phyloP scores from a whole-genome alignment of 768 basidiomycete genomes.

The Boletus sensibilis region DNA sequence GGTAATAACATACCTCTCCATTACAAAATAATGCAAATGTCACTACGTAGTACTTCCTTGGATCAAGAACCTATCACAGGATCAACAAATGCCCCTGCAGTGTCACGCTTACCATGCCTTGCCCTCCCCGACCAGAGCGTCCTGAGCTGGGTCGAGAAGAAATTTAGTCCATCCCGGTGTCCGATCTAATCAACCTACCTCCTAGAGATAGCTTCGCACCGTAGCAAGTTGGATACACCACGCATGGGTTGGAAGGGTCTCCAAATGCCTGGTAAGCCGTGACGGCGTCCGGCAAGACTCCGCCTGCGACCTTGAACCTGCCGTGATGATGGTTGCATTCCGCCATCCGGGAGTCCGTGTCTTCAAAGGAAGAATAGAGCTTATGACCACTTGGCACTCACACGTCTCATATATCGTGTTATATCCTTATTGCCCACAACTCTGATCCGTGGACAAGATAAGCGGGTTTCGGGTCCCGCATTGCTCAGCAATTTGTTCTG shows the following conservation, averaged over 20 bases:
- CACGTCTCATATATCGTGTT: neutral
- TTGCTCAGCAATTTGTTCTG: neutral
- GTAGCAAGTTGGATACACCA: slow-evolving; percentile 56
- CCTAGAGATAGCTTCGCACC: slow-evolving; percentile 47
- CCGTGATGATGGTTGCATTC: slow-evolving; percentile 47
- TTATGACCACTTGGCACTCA: neutral
- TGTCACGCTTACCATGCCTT: slow-evolving; percentile 37
- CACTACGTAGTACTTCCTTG: slow-evolving; percentile 52
- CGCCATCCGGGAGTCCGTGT: slow-evolving; percentile 10
- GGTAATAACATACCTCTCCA: slow-evolving; percentile 45
- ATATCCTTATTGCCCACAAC: neutral
- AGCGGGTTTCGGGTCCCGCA: neutral
- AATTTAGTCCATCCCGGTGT: slow-evolving; percentile 34
- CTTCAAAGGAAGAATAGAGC: neutral
- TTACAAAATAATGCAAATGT: slow-evolving; percentile 58
- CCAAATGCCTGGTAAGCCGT: slow-evolving; percentile 60
- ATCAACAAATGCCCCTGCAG: neutral
- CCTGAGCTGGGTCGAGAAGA: slow-evolving; percentile 37
- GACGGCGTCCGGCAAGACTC: slow-evolving; percentile 52
- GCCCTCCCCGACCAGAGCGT: slow-evolving; percentile 47
- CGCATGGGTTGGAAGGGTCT: slow-evolving; percentile 48
- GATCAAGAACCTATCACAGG: slow-evolving; percentile 43
- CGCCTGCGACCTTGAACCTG: slow-evolving; percentile 50
- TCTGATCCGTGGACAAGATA: neutral
- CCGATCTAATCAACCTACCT: slow-evolving; percentile 33